These are phyloP conservation scores for Dujonia santamariae DNA, from an alignment of 1,139 yeast genomes.

Conservation along the genomic window DNA sequence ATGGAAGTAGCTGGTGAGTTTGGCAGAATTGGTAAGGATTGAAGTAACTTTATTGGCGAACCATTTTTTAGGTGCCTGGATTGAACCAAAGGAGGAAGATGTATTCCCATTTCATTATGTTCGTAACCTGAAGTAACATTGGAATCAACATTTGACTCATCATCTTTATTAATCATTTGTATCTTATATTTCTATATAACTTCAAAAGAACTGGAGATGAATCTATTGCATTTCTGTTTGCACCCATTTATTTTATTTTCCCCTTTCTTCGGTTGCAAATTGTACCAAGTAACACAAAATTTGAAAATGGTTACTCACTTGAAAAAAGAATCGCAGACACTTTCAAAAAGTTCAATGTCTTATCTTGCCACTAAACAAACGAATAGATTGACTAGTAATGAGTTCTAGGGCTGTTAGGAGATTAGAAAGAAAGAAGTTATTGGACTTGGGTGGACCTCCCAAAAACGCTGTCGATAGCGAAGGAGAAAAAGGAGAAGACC, in stretches of 20 bases:
- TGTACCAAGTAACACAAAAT: neutral
- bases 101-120: too few species aligned
- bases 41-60: neutral
- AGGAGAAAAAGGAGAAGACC: constrained; percentile 10
- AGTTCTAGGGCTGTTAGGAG: constrained; percentile 66
- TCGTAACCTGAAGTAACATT: too few species aligned
- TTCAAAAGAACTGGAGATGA: too few species aligned
- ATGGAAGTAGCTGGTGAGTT: constrained; percentile 1
- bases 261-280: neutral
- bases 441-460: constrained; percentile 13
- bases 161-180: too few species aligned
- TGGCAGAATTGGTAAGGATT: neutral
- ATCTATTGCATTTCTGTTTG: too few species aligned
- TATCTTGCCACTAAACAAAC: too few species aligned
- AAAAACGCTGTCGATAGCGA: constrained; percentile 7
- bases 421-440: constrained; percentile 43
- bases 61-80: constrained; percentile 1
- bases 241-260: neutral
- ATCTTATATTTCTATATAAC: too few species aligned
- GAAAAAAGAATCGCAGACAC: too few species aligned
- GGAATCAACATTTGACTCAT: too few species aligned
- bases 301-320: neutral
- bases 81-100: too few species aligned
- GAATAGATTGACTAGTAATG: too few species aligned
- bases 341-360: too few species aligned